Evolutionary conservation across 2,329 filamentous ascomycete genomes (phyloP).

Genomic region (Ceratocystis huliohia): DNA sequence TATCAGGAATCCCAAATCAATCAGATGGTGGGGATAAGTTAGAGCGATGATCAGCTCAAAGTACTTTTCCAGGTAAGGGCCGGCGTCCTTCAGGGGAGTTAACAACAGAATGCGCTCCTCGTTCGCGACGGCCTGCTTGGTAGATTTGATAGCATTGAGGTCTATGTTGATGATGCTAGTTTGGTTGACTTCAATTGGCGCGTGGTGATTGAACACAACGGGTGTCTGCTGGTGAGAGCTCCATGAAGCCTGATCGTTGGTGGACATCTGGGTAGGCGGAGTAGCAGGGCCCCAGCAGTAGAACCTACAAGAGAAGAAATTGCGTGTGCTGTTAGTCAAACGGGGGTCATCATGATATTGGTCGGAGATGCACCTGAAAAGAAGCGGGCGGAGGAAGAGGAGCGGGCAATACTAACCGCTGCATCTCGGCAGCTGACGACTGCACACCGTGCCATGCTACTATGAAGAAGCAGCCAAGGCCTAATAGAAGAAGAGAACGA

Average conservation of each 20-base stretch:
- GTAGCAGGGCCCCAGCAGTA: slow-evolving; percentile 95
- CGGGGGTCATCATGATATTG: background rate
- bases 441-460: slow-evolving; percentile 81
- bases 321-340: slow-evolving; percentile 1
- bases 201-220: slow-evolving; percentile 92
- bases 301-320: slow-evolving; percentile 47
- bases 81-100: slow-evolving; percentile 83
- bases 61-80: slow-evolving; percentile 69
- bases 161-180: slow-evolving; percentile 67
- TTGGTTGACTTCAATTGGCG: slow-evolving; percentile 71
- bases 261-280: slow-evolving; percentile 88
- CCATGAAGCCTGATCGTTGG: slow-evolving; percentile 86
- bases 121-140: slow-evolving; percentile 62
- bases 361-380: background rate
- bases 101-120: slow-evolving; percentile 82
- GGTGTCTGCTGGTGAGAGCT: slow-evolving; percentile 79
- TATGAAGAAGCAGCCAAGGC: slow-evolving; percentile 56
- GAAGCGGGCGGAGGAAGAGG: background rate
- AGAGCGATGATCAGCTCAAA: slow-evolving; percentile 85
- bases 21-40: slow-evolving; percentile 87
- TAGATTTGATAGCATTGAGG: slow-evolving; percentile 74
- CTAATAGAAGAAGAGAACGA: slow-evolving; percentile 62
- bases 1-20: slow-evolving; percentile 89
- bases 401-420: slow-evolving; percentile 51
- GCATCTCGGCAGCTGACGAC: slow-evolving; percentile 71